Percentiles rank a stretch among this genome's conserved stretches.
These are phyloP conservation scores for Penicillium sp. DNA, from an alignment of 2,329 filamentous ascomycete species.

Conservation along the genomic window DNA sequence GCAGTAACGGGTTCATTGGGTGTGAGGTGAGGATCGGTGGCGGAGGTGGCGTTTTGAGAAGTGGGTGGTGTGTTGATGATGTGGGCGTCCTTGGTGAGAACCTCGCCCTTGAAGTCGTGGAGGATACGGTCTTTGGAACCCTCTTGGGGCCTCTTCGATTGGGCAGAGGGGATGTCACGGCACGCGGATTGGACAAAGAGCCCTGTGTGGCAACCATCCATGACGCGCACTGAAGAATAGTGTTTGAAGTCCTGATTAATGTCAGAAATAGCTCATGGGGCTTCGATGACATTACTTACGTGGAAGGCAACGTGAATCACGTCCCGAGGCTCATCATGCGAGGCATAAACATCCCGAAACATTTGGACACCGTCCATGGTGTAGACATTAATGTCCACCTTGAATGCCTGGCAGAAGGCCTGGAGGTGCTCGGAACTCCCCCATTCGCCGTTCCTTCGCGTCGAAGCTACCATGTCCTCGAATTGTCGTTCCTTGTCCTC, in stretches of 20 bases:
- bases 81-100: not conserved
- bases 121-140: not conserved
- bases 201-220: slow-evolving; percentile 58
- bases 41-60: not conserved
- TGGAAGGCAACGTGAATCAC: slow-evolving; percentile 61
- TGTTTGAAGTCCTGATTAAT: slow-evolving; percentile 58
- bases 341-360: slow-evolving; percentile 48
- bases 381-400: slow-evolving; percentile 63
- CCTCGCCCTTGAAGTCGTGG: not conserved
- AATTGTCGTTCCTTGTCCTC: slow-evolving; percentile 59
- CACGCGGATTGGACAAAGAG: slow-evolving; percentile 42
- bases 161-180: slow-evolving; percentile 27
- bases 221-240: slow-evolving; percentile 64
- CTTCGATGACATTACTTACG: too few relatives aligned
- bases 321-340: slow-evolving; percentile 33
- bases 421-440: slow-evolving; percentile 67
- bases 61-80: not conserved
- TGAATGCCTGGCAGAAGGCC: slow-evolving; percentile 62
- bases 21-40: not conserved
- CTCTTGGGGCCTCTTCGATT: not conserved
- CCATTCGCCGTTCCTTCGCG: slow-evolving; percentile 60
- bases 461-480: slow-evolving; percentile 56
- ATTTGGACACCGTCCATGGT: slow-evolving; percentile 38
- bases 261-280: slow-evolving; percentile 12
- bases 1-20: not conserved